These are phyloP conservation scores for Botrytis galanthina DNA, from an alignment of 2,329 filamentous ascomycete species.

Conservation along the genomic window DNA sequence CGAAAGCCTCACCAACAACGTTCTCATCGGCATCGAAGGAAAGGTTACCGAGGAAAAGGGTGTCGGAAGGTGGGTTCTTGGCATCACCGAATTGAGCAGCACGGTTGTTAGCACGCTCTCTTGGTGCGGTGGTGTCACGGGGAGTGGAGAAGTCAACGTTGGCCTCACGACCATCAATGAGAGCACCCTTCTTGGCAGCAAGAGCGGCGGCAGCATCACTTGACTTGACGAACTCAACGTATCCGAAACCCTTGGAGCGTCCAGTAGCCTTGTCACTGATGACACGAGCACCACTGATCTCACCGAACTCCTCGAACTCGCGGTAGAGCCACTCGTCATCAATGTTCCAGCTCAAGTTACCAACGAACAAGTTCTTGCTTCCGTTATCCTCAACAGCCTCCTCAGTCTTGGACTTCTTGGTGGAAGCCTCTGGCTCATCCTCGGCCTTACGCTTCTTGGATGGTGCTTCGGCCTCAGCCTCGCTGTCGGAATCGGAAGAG, in stretches of 20 bases:
- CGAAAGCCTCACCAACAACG: conserved; percentile 61
- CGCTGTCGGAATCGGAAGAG: conserved; percentile 29
- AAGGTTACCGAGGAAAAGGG: conserved; percentile 71
- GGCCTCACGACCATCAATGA: conserved; percentile 64
- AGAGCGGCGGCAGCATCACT: conserved; percentile 62
- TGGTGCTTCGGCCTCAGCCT: conserved; percentile 39
- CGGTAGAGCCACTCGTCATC: conserved; percentile 69
- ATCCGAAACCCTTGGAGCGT: conserved; percentile 71
- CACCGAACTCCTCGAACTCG: conserved; percentile 68
- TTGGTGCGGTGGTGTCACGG: conserved; percentile 49
- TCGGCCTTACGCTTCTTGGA: conserved; percentile 62
- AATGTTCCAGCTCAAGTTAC: conserved; percentile 72
- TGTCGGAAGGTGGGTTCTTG: conserved; percentile 61
- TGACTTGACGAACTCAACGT: conserved; percentile 65
- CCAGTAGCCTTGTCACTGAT: conserved; percentile 66
- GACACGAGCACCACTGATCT: conserved; percentile 61
- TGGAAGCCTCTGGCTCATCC: conserved; percentile 42
- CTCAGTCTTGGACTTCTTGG: conserved; percentile 55
- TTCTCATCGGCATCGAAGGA: conserved; percentile 67
- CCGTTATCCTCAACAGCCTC: conserved; percentile 41
- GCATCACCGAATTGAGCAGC: conserved; percentile 60
- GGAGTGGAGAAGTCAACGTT: conserved; percentile 70
- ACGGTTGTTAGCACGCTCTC: conserved; percentile 51
- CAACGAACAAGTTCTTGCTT: conserved; percentile 66
- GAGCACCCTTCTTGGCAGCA: conserved; percentile 60